Evolutionary conservation across 495 filamentous ascomycete species (phyloP).

Genomic region (Podospora anserina): DNA sequence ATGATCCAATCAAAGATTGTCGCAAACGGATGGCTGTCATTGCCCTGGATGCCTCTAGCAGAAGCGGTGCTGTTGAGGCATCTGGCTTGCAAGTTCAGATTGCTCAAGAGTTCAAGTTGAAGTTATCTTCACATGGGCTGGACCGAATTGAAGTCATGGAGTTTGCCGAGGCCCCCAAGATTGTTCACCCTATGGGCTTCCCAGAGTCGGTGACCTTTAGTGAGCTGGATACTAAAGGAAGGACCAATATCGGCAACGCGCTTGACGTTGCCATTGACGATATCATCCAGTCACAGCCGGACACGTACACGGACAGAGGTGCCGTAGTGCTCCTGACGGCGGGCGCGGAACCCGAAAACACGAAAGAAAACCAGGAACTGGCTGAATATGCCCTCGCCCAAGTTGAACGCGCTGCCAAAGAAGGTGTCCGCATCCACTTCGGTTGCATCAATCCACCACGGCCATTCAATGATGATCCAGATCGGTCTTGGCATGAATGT

Average conservation of each 20-base stretch:
- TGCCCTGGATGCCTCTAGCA: constrained; percentile 13
- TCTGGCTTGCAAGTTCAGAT: constrained; percentile 1
- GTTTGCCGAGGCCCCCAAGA: constrained; percentile 13
- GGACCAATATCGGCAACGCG: constrained; percentile 16
- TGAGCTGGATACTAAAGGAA: constrained; percentile 1
- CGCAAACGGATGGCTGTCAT: constrained; percentile 23
- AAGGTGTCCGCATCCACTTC: constrained; percentile 29
- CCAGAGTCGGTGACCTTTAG: constrained; percentile 13
- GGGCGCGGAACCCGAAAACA: constrained; percentile 12
- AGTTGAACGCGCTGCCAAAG: constrained; percentile 17
- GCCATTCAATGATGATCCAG: not conserved
- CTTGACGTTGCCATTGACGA: constrained; percentile 23
- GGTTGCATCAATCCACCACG: constrained; percentile 21
- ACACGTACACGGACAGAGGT: constrained; percentile 23
- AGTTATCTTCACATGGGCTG: constrained; percentile 9
- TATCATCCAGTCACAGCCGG: constrained; percentile 20
- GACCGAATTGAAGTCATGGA: constrained; percentile 22
- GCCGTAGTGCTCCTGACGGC: constrained; percentile 20
- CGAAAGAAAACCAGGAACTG: not conserved
- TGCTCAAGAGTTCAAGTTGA: constrained; percentile 11
- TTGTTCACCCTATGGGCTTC: constrained; percentile 19
- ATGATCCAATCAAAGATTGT: constrained; percentile 27
- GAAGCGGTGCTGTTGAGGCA: constrained; percentile 3
- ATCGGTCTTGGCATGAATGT: constrained; percentile 11
- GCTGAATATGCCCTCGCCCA: constrained; percentile 10